Base-by-base conservation (phyloP, 108 stramenopile species). In the Phaeodactylum tricornutum region DNA sequence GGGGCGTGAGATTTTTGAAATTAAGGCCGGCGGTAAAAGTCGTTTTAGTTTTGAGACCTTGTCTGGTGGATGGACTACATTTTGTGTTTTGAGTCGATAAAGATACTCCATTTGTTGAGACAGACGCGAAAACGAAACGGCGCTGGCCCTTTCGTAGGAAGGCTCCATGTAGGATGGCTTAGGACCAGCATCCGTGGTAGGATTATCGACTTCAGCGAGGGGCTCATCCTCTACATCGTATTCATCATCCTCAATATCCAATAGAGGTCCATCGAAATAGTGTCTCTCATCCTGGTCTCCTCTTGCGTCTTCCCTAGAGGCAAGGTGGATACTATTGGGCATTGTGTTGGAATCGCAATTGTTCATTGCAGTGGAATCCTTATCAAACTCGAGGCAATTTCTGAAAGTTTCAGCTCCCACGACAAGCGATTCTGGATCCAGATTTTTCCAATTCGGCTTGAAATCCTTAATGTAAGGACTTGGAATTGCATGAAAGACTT, bases 51-150 rank as follows among this genome's bases (percentile, higher is more conserved):
- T 59, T 45, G 30, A 20, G 48, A 43, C 53, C 31, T 35, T 27
- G 26, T 41, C 40, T 23, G 19, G 3, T 64, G 16, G 69, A 42
- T 31, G 57, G 35, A 25, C 51, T 30, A 39, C 50, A 55, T 16
- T 29, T 48, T 11, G 40, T 56, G 16, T 41, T 50, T 56, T 51
- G 11, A 27, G 38, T 29, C 61, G 57, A 76, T 72, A 81, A 14
- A 84, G 21, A 23, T 37, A 39, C 57, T 88, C 82, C 58, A 84
- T 50, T 20, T 75, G 66, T 16, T 55, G 15, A 50, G 72, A 72
- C 20, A 84, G 35, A 3, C 35, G 33, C 41, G 42, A 41, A 43
- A 88, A 88, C 4, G 60, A 45, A 6, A 81, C 33, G 44, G 57
- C 39, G 48, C 80, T 73, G 36, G 75, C 73, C 43, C 57, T 67